Conservation (phyloP, 805 yeast genomes). For the Sugiyamaella mastotermitis region DNA sequence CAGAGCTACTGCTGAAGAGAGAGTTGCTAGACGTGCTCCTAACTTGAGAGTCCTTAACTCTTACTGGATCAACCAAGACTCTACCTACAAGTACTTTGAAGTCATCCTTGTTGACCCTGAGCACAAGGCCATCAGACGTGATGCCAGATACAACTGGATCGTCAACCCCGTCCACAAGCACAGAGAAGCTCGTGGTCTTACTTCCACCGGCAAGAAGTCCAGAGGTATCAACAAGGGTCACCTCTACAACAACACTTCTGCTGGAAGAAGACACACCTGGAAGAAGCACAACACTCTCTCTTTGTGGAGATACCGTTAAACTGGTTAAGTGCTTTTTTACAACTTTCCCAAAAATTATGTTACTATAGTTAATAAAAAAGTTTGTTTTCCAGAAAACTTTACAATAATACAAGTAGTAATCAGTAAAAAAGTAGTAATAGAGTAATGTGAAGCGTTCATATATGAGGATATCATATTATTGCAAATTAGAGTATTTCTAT, state of each 20-base stretch:
- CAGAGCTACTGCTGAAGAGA: slow-evolving; percentile 98
- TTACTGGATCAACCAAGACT: slow-evolving; percentile 99
- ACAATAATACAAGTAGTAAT: background rate
- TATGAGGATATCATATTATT: too few relatives aligned
- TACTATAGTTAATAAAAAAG: background rate
- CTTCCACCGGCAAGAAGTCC: slow-evolving; percentile 96
- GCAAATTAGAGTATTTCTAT: too few relatives aligned
- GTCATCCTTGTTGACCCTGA: slow-evolving; percentile 95
- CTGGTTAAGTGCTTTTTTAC: slow-evolving; percentile 29
- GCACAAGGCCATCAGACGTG: slow-evolving; percentile 98
- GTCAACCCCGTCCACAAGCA: slow-evolving; percentile 99
- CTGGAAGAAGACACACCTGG: slow-evolving; percentile 99
- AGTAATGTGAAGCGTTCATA: too few relatives aligned
- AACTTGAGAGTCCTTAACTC: slow-evolving; percentile 99
- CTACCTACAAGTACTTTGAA: slow-evolving; percentile 98
- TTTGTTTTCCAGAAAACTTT: background rate
- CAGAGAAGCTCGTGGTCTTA: slow-evolving; percentile 99
- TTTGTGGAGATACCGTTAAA: slow-evolving; percentile 98
- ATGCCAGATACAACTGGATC: slow-evolving; percentile 99
- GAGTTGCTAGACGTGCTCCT: slow-evolving; percentile 98
- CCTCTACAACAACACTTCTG: slow-evolving; percentile 94
- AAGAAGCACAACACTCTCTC: slow-evolving; percentile 98
- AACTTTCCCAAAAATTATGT: too few relatives aligned
- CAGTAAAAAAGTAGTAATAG: background rate
- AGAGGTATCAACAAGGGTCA: slow-evolving; percentile 99